Conservation (phyloP, 2,329 filamentous ascomycete genomes). For the Rutstroemia sp. region DNA sequence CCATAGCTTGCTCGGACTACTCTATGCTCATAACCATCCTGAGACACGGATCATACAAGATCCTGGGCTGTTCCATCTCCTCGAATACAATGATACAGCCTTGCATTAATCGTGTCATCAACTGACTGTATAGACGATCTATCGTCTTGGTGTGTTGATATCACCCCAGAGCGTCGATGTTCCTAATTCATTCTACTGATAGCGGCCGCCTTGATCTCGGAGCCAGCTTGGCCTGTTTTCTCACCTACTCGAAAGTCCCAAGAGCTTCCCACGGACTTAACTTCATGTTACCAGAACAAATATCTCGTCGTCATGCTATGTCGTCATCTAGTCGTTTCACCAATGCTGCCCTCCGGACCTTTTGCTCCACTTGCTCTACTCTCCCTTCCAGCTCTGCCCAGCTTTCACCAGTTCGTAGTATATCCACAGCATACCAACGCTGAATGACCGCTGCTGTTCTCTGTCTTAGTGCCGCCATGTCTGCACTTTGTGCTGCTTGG, state of each 20-base stretch:
- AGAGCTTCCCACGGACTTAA: conserved; percentile 9
- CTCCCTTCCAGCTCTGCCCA: conserved; percentile 29
- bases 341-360: conserved; percentile 17
- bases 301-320: conserved; percentile 13
- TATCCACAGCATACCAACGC: conserved; percentile 26
- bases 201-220: neutral
- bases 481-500: conserved; percentile 25
- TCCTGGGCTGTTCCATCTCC: neutral
- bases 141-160: neutral
- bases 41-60: conserved; percentile 6
- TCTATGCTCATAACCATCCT: neutral
- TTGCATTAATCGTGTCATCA: neutral
- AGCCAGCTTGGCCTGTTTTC: neutral
- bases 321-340: conserved; percentile 19
- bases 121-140: neutral
- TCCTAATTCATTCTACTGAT: neutral
- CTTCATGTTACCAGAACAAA: conserved; percentile 13
- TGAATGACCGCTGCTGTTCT: conserved; percentile 26
- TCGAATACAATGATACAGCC: neutral
- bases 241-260: neutral
- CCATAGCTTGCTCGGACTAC: neutral
- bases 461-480: conserved; percentile 25
- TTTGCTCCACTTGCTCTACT: conserved; percentile 25
- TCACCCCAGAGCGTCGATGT: neutral
- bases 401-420: conserved; percentile 26